phyloP scores from a whole-genome alignment of 2,329 filamentous ascomycete genomes.

The Orbilia javanica region DNA sequence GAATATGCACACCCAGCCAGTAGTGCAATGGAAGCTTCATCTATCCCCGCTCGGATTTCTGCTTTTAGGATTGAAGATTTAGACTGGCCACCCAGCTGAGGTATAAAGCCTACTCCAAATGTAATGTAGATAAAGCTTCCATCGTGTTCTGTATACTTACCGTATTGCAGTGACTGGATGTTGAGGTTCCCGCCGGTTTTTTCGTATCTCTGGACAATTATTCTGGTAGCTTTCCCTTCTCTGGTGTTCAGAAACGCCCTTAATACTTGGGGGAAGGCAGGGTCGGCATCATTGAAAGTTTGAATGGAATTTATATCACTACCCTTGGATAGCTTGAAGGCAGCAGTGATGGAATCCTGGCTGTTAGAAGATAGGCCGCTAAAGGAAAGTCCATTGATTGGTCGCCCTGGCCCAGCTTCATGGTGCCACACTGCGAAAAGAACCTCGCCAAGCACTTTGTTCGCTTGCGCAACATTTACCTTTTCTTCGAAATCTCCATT shows the following conservation, averaged over 20 bases:
- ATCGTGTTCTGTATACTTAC: neutral
- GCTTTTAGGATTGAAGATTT: too few relatives aligned
- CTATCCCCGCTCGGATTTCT: neutral
- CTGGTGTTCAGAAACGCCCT: neutral
- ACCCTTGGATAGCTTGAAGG: neutral
- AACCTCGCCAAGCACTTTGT: neutral
- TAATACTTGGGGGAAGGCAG: neutral
- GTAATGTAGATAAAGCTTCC: neutral
- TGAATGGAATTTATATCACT: neutral
- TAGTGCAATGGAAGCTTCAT: too few relatives aligned
- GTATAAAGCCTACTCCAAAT: neutral
- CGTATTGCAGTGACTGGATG: neutral
- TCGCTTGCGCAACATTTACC: neutral
- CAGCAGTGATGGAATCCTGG: neutral
- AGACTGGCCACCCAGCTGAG: neutral
- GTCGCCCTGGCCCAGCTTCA: neutral
- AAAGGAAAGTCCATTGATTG: neutral
- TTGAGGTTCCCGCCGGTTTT: neutral
- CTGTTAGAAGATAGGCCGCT: neutral
- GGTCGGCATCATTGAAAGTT: neutral
- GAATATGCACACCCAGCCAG: too few relatives aligned
- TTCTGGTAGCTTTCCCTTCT: neutral
- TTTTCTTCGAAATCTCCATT: neutral
- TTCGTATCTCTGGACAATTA: neutral
- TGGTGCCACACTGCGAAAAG: neutral